Evolutionary conservation across 495 filamentous ascomycete species (phyloP), one percentile per base, ranked within the genome.

Genomic region (Physcia stellaris): DNA sequence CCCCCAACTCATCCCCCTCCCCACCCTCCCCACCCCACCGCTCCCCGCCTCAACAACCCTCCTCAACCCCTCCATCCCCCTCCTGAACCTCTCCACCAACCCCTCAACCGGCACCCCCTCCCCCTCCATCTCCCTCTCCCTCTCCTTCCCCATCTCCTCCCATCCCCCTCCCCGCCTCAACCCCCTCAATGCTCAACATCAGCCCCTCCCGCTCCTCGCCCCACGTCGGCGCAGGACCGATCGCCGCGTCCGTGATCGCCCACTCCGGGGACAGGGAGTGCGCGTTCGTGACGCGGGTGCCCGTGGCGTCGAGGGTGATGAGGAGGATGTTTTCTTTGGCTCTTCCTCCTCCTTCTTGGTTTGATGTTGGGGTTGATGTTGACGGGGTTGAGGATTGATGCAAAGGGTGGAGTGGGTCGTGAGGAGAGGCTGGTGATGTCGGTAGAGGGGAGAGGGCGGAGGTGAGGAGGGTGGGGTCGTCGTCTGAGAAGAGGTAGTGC

Each of bases 31-130:
- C 5, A 35, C 22, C 5, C 36, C 46, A 12, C 40, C 17, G 48
- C 39, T 22, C 30, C 16, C 42, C 42, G 16, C 46, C 41, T 41
- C 28, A 30, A 43, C 42, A 32, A 41, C 46, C 33, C 54, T 48
- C 55, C 33, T 45, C 42, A 43, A 43, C 39, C 42, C 47, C 26
- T 18, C 45, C 44, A 44, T 48, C 39, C 37, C 30, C 39, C 21
- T 38, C 44, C 59, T 56, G 24, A 39, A 43, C 18, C 96, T 93
- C 61, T 70, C 68, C 46, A 80, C 87, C 51, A 85, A 93, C 58
- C 72, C 76, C 41, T 19, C 35, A 24, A 22, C 28, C 49, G 16
- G 26, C 37, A 2, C 45, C 36, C 22, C 20, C 19, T 24, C 21
- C 23, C 37, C 37, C 42, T 22, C 34, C 18, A 17, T 43, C 15